phyloP scores from a whole-genome alignment of 2,329 filamentous ascomycete genomes.

The Hypoxylon sp. region DNA sequence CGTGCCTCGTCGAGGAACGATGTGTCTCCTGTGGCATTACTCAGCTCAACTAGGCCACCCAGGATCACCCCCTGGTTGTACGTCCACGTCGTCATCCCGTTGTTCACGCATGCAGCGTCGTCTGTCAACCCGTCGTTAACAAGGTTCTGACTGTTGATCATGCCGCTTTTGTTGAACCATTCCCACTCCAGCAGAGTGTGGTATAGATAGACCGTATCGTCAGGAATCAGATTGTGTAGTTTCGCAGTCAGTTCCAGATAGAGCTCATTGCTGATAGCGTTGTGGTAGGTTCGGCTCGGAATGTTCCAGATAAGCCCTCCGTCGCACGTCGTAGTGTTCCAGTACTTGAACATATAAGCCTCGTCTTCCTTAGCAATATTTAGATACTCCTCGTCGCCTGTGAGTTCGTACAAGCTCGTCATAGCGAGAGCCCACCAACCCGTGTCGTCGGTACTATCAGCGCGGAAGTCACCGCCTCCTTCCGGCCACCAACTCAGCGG shows the following conservation, averaged over 20 bases:
- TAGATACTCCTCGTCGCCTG: slow-evolving; percentile 61
- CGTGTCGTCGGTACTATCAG: slow-evolving; percentile 61
- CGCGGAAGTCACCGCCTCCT: slow-evolving; percentile 58
- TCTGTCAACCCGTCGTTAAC: slow-evolving; percentile 62
- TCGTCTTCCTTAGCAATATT: slow-evolving; percentile 63
- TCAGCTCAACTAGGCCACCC: slow-evolving; percentile 69
- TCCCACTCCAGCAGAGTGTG: slow-evolving; percentile 61
- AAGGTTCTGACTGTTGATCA: slow-evolving; percentile 58
- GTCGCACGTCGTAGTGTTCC: slow-evolving; percentile 60
- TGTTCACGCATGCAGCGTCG: slow-evolving; percentile 52
- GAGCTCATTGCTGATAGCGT: slow-evolving; percentile 64
- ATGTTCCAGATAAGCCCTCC: slow-evolving; percentile 63
- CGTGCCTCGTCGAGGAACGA: slow-evolving; percentile 46
- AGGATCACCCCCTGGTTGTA: slow-evolving; percentile 73
- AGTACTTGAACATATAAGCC: slow-evolving; percentile 63
- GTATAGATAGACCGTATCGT: slow-evolving; percentile 56
- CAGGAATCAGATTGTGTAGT: slow-evolving; percentile 59
- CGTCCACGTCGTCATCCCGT: slow-evolving; percentile 59
- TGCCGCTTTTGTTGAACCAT: slow-evolving; percentile 59
- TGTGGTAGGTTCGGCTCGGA: slow-evolving; percentile 58
- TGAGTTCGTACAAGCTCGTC: slow-evolving; percentile 64
- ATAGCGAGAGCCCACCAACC: slow-evolving; percentile 68
- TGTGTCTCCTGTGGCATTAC: slow-evolving; percentile 54
- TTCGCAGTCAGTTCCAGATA: slow-evolving; percentile 61
- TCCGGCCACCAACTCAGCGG: slow-evolving; percentile 57